These are phyloP conservation scores for Lyophyllum shimeji DNA, from an alignment of 768 basidiomycete species.

Conservation along the genomic window DNA sequence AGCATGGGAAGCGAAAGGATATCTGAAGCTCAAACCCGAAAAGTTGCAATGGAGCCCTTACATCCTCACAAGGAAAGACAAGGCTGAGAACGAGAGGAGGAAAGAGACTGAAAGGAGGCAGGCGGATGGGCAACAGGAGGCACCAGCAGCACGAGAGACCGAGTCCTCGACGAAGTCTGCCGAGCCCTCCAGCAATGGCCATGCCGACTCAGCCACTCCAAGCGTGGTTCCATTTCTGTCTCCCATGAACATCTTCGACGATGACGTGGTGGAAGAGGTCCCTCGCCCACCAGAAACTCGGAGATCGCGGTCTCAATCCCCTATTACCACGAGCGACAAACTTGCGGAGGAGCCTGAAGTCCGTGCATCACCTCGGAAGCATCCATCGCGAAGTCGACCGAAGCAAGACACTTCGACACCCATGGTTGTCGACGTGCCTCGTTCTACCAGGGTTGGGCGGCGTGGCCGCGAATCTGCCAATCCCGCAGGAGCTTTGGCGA, in stretches of 20 bases:
- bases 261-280: constrained; percentile 20
- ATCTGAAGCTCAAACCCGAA: constrained; percentile 74
- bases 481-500: constrained; percentile 7
- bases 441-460: constrained; percentile 11
- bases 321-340: neutral
- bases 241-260: constrained; percentile 22
- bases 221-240: constrained; percentile 9
- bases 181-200: neutral
- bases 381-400: constrained; percentile 7
- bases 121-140: constrained; percentile 9
- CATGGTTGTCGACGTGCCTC: constrained; percentile 3
- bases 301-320: constrained; percentile 12
- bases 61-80: constrained; percentile 34
- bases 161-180: constrained; percentile 1
- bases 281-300: constrained; percentile 11
- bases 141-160: neutral
- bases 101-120: constrained; percentile 11
- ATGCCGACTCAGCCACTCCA: constrained; percentile 1
- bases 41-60: constrained; percentile 96
- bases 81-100: constrained; percentile 16
- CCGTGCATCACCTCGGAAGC: constrained; percentile 9
- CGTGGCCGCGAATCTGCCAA: constrained; percentile 8
- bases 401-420: constrained; percentile 9
- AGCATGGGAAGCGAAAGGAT: constrained; percentile 77
- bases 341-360: neutral